A percentile compares a stretch with the other conserved stretches of the same genome.
Evolutionary conservation across 495 filamentous ascomycete genomes (phyloP).

Genomic region (Penicillium waksmanii): DNA sequence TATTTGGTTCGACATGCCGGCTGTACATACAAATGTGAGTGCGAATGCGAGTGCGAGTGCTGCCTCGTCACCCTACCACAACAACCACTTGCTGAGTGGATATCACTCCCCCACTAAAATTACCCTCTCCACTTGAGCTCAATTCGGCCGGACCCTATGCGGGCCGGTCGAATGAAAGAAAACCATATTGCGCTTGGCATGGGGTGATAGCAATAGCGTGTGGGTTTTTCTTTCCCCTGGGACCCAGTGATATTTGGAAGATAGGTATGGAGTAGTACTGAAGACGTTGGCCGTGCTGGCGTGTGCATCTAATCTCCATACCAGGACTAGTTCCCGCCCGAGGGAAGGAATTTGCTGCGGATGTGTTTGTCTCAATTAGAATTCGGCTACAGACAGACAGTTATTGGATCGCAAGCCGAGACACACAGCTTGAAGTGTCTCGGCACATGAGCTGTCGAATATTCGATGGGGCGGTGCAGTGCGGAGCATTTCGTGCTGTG

Average conservation of each 20-base stretch:
- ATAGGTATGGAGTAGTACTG: not conserved
- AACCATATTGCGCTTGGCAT: not conserved
- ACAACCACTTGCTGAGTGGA: not conserved
- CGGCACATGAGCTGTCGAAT: not conserved
- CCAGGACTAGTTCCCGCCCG: not conserved
- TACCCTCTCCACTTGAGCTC: conserved; percentile 8
- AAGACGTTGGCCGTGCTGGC: not conserved
- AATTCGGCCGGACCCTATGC: conserved; percentile 16
- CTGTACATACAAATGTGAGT: not conserved
- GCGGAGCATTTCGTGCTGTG: not conserved
- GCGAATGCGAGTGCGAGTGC: conserved; percentile 3
- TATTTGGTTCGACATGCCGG: not conserved
- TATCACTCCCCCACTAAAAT: conserved; percentile 2
- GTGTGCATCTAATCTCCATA: not conserved
- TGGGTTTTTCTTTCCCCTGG: not conserved
- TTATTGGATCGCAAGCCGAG: no score
- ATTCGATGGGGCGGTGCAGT: conserved; percentile 2
- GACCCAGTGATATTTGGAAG: not conserved
- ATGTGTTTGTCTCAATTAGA: not conserved
- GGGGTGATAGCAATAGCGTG: conserved; percentile 11
- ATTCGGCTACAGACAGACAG: not conserved
- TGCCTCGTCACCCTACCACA: conserved; percentile 16
- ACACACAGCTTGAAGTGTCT: no score
- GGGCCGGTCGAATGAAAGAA: conserved; percentile 2
- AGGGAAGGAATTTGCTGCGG: not conserved